These are phyloP conservation scores for Cucurbita ficifolia DNA, from an alignment of 306 rosid genomes.

Conservation along the genomic window DNA sequence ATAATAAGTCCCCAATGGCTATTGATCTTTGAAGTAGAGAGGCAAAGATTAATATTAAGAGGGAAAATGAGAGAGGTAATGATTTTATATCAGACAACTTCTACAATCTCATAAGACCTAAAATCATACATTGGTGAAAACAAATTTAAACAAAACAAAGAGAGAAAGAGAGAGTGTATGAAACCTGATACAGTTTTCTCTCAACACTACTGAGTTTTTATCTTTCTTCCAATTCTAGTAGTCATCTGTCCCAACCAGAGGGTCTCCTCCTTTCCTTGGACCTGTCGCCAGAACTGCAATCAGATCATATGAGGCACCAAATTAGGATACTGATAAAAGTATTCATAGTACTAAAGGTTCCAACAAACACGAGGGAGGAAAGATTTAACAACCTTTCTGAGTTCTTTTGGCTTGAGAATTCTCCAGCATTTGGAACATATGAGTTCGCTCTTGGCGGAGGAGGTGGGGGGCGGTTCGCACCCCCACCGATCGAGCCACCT, in stretches of 20 bases:
- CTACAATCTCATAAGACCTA: background rate
- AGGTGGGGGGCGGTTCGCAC: constrained; percentile 27
- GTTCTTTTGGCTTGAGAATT: constrained; percentile 27
- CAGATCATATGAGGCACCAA: constrained; percentile 11
- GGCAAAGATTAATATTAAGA: background rate
- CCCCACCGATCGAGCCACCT: constrained; percentile 85
- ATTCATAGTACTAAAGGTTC: background rate
- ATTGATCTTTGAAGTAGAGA: background rate
- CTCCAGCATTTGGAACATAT: constrained; percentile 30
- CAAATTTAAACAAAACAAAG: background rate
- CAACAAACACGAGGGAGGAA: background rate
- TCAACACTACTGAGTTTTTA: background rate
- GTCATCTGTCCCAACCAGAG: constrained; percentile 84
- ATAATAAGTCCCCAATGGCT: too few species aligned
- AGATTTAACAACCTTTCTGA: constrained; percentile 40
- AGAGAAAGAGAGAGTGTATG: background rate
- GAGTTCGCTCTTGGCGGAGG: constrained; percentile 22
- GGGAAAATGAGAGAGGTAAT: background rate
- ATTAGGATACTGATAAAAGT: constrained; percentile 16
- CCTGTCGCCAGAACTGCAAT: constrained; percentile 49
- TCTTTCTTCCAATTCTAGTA: constrained; percentile 8
- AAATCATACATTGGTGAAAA: background rate
- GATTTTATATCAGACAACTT: background rate
- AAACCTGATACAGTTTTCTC: constrained; percentile 5
- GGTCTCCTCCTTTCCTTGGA: constrained; percentile 75